A percentile compares a stretch with the other conserved stretches of the same genome.
These are phyloP conservation scores for Talaromyces sp. DNA, from an alignment of 2,329 filamentous ascomycete genomes.

Conservation along the genomic window DNA sequence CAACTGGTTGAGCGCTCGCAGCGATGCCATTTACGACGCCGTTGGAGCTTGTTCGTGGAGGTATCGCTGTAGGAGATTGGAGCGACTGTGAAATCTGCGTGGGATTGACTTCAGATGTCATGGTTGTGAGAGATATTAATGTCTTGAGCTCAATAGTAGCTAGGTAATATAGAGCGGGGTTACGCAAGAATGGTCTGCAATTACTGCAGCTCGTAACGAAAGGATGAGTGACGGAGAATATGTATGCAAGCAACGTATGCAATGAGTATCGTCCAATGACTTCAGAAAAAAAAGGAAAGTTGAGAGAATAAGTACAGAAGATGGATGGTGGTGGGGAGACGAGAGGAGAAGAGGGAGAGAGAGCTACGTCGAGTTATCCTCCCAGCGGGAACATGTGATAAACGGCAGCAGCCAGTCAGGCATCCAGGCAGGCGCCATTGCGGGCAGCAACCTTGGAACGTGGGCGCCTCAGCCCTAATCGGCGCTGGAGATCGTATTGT, in stretches of 20 bases:
- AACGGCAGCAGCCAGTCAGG: neutral
- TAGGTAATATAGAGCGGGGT: neutral
- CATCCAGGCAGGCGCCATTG: neutral
- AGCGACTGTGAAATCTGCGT: constrained; percentile 26
- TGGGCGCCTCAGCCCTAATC: constrained; percentile 3
- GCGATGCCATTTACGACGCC: constrained; percentile 41
- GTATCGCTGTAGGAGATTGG: constrained; percentile 63
- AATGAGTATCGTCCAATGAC: neutral
- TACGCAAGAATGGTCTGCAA: neutral
- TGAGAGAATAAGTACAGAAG: neutral
- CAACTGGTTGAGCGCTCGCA: constrained; percentile 21
- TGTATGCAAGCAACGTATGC: neutral
- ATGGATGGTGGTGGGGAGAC: neutral
- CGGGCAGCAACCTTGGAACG: neutral
- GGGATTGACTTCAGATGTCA: constrained; percentile 4
- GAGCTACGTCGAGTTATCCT: neutral
- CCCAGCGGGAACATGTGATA: neutral
- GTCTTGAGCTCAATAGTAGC: neutral
- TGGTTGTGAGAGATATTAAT: neutral
- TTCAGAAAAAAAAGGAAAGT: neutral
- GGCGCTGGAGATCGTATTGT: neutral
- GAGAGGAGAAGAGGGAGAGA: neutral
- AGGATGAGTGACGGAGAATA: neutral
- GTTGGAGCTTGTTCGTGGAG: constrained; percentile 68
- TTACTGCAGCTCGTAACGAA: neutral